These are phyloP conservation scores for Gentiana straminea DNA, from an alignment of 257 asterid genomes.

Conservation along the genomic window DNA sequence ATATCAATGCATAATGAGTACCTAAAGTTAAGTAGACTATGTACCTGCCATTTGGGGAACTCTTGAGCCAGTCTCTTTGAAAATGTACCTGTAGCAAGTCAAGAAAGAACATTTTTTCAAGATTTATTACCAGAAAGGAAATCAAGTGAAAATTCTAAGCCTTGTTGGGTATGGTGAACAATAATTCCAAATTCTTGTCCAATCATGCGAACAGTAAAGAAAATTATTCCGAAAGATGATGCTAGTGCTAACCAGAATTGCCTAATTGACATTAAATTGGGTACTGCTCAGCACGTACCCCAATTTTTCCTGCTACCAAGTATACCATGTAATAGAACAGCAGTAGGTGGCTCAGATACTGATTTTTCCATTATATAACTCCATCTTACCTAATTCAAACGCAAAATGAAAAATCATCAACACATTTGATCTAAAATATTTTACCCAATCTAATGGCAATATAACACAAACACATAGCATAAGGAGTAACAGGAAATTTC, in stretches of 20 bases:
- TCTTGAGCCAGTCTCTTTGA: constrained; percentile 87
- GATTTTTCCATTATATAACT: constrained; percentile 70
- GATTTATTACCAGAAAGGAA: background rate
- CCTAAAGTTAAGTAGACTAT: background rate
- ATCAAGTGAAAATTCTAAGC: background rate
- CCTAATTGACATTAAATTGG: too few relatives aligned
- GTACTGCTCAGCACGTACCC: constrained; percentile 34
- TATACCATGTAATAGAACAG: constrained; percentile 94
- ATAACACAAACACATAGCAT: background rate
- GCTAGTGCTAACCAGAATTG: too few relatives aligned
- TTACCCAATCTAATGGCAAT: background rate
- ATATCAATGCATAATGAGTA: too few relatives aligned
- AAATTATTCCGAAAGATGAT: background rate
- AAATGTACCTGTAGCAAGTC: constrained; percentile 62
- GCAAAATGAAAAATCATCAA: background rate
- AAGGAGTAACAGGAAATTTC: background rate
- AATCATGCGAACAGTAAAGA: background rate
- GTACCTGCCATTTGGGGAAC: constrained; percentile 96
- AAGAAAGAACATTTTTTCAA: background rate
- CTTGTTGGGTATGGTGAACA: background rate
- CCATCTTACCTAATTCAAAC: constrained; percentile 66
- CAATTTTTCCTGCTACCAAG: constrained; percentile 96
- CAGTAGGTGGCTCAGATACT: constrained; percentile 88
- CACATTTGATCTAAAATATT: background rate
- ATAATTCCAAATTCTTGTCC: too few relatives aligned